Base-by-base conservation (phyloP, 345 rosid genomes). In the Camelina neglecta region DNA sequence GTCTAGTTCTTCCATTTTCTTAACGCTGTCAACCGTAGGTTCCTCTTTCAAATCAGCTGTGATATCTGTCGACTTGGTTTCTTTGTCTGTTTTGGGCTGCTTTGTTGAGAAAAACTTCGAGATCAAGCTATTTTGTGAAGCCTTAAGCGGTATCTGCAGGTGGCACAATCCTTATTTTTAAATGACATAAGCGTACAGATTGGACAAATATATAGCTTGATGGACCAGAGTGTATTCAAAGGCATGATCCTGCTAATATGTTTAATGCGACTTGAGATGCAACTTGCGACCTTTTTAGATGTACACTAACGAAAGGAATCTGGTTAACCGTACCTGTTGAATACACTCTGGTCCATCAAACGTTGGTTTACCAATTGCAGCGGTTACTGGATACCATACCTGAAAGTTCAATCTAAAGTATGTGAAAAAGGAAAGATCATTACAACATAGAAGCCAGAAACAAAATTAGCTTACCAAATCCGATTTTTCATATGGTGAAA, bases 271-370 rank as follows among this genome's bases (percentile, higher is more conserved):
- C 41, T 45, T 59, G 48, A 35, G 7, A 42, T 18, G 23, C 55
- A 70, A 41, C 58, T 24, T 36, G 16, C 69, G 64, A 51, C 41
- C 18, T 26, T 23, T 23, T 63, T n/a, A 73, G 5, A 36, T 57
- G 54, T 58, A 64, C 8, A 39, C 13, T 66, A 73, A 53, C 31
- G 44, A 61, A 44, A 42, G 41, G 72, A 58, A 65, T 31, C 31
- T 33, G 36, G 62, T 48, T 45, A 15, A 59, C 39, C 84, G 10
- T 31, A 91, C 96, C 93, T 90, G 90, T 75, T 88, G 87, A 55
- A 85, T 79, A 81, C 97, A 91, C 77, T 93, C 98, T n/a, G 97
- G 97, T 67, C 93, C 96, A 72, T 88, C 86, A 69, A 88, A 85
- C 58, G 92, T 82, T 64, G 81, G 75, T 85, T 90, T 93, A 50